Evolutionary conservation across 2,329 filamentous ascomycete genomes (phyloP).

Genomic region (Arthrobotrys megalospora): DNA sequence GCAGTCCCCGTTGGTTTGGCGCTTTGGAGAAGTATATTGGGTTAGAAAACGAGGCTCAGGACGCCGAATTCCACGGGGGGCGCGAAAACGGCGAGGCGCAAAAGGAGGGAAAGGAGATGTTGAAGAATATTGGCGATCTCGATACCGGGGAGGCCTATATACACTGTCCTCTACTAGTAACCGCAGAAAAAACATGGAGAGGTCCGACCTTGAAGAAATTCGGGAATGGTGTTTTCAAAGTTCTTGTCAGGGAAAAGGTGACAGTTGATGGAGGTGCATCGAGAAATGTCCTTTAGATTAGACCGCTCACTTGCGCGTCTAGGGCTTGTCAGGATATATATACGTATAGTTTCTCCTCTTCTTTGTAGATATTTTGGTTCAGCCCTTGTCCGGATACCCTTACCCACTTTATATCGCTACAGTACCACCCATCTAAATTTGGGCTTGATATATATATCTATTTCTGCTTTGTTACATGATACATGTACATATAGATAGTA

Average conservation of each 20-base stretch:
- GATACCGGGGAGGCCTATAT: constrained; percentile 12
- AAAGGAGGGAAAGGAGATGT: neutral
- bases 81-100: neutral
- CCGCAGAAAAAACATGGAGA: neutral
- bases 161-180: constrained; percentile 25
- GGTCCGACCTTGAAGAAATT: neutral
- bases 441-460: too few relatives aligned
- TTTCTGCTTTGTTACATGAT: too few relatives aligned
- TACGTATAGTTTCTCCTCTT: neutral
- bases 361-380: neutral
- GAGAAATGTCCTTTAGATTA: constrained; percentile 24
- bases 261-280: constrained; percentile 41
- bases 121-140: neutral
- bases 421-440: too few relatives aligned
- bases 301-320: too few relatives aligned
- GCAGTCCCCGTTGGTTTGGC: constrained; percentile 75
- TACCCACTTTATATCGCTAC: too few relatives aligned
- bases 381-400: too few relatives aligned
- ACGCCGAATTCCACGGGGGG: neutral
- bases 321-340: neutral
- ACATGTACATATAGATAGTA: too few relatives aligned
- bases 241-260: constrained; percentile 11
- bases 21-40: constrained; percentile 66
- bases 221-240: constrained; percentile 25
- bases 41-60: neutral